phyloP scores from a whole-genome alignment of 129 eudicot genomes.

The Gnaphalium uliginosum region DNA sequence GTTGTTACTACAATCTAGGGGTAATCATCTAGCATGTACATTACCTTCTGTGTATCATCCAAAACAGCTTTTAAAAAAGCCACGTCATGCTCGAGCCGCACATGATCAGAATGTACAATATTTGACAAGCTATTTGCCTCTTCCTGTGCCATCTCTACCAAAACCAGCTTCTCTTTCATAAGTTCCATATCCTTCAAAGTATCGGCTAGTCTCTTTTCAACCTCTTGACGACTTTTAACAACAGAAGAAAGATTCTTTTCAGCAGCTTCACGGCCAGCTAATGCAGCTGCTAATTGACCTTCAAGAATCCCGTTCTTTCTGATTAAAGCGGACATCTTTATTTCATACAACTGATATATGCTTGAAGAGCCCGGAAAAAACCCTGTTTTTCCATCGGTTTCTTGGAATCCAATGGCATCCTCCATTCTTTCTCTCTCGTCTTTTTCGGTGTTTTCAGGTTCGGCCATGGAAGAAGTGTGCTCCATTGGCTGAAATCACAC shows the following conservation, averaged over 20 bases:
- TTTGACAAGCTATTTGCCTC: conserved; percentile 86
- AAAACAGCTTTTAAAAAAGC: conserved; percentile 91
- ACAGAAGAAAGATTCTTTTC: conserved; percentile 71
- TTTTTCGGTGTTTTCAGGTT: conserved; percentile 44
- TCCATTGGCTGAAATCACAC: conserved; percentile 52
- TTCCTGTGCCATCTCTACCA: conserved; percentile 85
- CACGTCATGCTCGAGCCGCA: conserved; percentile 92
- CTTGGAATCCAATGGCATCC: conserved; percentile 45
- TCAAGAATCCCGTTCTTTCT: conserved; percentile 79
- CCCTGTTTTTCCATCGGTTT: conserved; percentile 53
- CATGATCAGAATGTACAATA: conserved; percentile 91
- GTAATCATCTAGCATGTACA: neutral
- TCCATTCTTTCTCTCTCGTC: conserved; percentile 48
- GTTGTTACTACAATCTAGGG: too few relatives aligned
- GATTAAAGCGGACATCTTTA: conserved; percentile 61
- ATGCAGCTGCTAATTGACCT: conserved; percentile 82
- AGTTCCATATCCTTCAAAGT: conserved; percentile 66
- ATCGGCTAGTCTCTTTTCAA: conserved; percentile 66
- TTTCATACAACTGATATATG: conserved; percentile 60
- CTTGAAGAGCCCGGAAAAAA: conserved; percentile 49
- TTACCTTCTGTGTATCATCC: conserved; percentile 96
- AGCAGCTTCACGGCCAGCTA: conserved; percentile 75
- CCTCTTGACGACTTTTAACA: conserved; percentile 63
- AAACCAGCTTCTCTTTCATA: conserved; percentile 71
- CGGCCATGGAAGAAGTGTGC: conserved; percentile 40